Evolutionary conservation across 192 early-diverging fungal genomes (phyloP).

Genomic region (Borealophlyctis nickersoniae): DNA sequence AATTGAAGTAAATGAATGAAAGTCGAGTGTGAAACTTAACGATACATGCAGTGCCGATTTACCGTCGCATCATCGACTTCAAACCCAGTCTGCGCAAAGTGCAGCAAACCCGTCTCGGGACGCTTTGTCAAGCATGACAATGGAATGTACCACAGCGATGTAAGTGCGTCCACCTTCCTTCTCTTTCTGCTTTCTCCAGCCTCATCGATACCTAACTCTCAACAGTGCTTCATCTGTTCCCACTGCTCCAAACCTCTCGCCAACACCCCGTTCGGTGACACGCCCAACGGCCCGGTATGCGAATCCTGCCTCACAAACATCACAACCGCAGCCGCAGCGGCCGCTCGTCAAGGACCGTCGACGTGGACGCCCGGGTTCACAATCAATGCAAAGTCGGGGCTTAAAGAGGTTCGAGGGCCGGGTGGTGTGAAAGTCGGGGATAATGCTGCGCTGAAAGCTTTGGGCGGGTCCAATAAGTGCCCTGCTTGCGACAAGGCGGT

Average conservation of each 20-base stretch:
- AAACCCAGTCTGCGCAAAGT: not conserved
- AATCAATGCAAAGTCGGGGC: slow-evolving; percentile 4
- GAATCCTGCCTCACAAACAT: slow-evolving; percentile 6
- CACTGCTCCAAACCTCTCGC: slow-evolving; percentile 4
- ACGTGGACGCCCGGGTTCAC: slow-evolving; percentile 19
- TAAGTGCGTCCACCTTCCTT: slow-evolving; percentile 10
- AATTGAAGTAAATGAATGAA: no score
- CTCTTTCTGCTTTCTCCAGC: not conserved
- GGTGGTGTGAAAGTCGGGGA: slow-evolving; percentile 19
- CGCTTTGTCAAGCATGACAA: slow-evolving; percentile 16
- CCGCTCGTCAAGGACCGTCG: no score
- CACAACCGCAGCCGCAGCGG: not conserved
- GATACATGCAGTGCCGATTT: slow-evolving; percentile 13
- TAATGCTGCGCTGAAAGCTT: not conserved
- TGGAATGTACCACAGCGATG: slow-evolving; percentile 6
- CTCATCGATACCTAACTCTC: no score
- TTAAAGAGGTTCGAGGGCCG: slow-evolving; percentile 19
- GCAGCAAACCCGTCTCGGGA: slow-evolving; percentile 13
- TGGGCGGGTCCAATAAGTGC: slow-evolving; percentile 10
- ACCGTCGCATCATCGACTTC: not conserved
- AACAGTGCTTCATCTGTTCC: slow-evolving; percentile 16
- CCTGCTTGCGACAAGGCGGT: slow-evolving; percentile 13
- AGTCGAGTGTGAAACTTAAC: no score
- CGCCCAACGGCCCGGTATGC: slow-evolving; percentile 11
- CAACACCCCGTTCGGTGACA: slow-evolving; percentile 6